A percentile compares a stretch with the other conserved stretches of the same genome.
These are phyloP conservation scores for Clavariopsis aquatica DNA, from an alignment of 495 filamentous ascomycete species.

Conservation along the genomic window DNA sequence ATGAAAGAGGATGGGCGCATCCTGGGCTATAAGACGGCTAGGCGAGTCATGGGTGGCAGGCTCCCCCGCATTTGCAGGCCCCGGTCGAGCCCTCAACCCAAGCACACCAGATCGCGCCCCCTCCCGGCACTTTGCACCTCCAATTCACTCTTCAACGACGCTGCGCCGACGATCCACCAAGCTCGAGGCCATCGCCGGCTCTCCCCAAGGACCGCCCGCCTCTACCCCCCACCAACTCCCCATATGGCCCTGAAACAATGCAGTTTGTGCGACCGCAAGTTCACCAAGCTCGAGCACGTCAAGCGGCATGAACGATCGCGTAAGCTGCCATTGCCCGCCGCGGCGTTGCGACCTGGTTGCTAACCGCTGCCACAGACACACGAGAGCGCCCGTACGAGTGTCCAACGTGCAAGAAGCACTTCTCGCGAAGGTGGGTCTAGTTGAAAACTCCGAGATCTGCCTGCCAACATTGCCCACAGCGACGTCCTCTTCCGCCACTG, in stretches of 20 bases:
- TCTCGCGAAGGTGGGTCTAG: slow-evolving; percentile 53
- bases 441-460: slow-evolving; percentile 18
- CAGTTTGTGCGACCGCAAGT: slow-evolving; percentile 54
- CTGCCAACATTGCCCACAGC: slow-evolving; percentile 39
- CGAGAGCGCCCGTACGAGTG: slow-evolving; percentile 59
- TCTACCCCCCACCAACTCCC: slow-evolving; percentile 8
- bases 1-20: slow-evolving; percentile 21
- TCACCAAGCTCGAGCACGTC: slow-evolving; percentile 59
- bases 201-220: slow-evolving; percentile 3
- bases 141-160: slow-evolving; percentile 23
- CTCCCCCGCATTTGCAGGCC: slow-evolving; percentile 34
- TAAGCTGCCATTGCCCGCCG: slow-evolving; percentile 39
- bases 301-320: slow-evolving; percentile 58
- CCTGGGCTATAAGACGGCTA: slow-evolving; percentile 28
- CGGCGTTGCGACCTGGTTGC: neutral
- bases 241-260: slow-evolving; percentile 54
- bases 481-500: slow-evolving; percentile 57
- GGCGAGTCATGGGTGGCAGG: slow-evolving; percentile 32
- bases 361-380: slow-evolving; percentile 48
- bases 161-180: slow-evolving; percentile 6
- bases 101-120: slow-evolving; percentile 19
- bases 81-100: slow-evolving; percentile 4
- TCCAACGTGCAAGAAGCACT: slow-evolving; percentile 55
- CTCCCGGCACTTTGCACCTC: slow-evolving; percentile 23
- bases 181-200: slow-evolving; percentile 16